Percentiles rank a stretch among this genome's conserved stretches.
These are phyloP conservation scores for Actinomortierella wolfii DNA, from an alignment of 371 early-diverging fungal genomes.

Conservation along the genomic window DNA sequence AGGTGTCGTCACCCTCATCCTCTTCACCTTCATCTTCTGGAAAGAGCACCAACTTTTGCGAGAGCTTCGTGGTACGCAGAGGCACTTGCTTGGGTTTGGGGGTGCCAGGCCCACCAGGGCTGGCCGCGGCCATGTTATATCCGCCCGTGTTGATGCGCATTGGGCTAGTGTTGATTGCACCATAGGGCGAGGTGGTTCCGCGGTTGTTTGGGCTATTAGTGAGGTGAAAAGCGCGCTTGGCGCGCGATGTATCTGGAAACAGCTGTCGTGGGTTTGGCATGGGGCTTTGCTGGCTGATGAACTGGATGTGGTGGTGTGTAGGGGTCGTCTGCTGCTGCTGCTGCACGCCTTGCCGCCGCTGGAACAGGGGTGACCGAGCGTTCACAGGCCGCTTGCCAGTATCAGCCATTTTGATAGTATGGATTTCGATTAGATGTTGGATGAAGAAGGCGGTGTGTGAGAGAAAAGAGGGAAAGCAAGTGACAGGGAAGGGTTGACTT, in stretches of 20 bases:
- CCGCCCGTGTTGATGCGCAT: conserved; percentile 37
- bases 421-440: no score
- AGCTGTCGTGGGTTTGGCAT: conserved; percentile 42
- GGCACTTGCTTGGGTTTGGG: conserved; percentile 53
- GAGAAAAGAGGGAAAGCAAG: no score
- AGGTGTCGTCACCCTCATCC: conserved; percentile 43
- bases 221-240: conserved; percentile 35
- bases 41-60: conserved; percentile 90
- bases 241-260: conserved; percentile 31
- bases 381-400: not conserved
- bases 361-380: conserved; percentile 20
- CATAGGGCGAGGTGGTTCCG: conserved; percentile 15
- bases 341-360: conserved; percentile 25
- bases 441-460: no score
- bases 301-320: conserved; percentile 31
- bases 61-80: conserved; percentile 85
- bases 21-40: conserved; percentile 77
- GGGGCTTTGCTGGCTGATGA: conserved; percentile 30
- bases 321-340: conserved; percentile 35
- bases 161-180: conserved; percentile 20
- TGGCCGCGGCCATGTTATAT: conserved; percentile 14
- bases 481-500: no score
- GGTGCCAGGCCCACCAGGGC: conserved; percentile 24
- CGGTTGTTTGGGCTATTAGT: conserved; percentile 5
- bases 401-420: no score